phyloP scores from a whole-genome alignment of 108 stramenopile species.

The Cyclotella choctawhatcheeana region DNA sequence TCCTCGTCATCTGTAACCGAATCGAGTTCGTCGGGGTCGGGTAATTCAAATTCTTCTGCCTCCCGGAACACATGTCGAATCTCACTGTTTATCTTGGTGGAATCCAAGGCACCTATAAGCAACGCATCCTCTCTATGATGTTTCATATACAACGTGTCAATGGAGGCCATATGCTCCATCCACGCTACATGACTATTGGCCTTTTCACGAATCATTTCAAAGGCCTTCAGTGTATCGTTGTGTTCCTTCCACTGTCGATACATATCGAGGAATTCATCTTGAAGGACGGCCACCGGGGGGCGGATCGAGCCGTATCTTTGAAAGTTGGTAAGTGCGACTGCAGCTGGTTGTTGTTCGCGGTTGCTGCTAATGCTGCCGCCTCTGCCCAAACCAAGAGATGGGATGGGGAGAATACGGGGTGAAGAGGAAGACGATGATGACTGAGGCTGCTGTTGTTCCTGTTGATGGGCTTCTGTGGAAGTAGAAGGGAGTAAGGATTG shows the following conservation, averaged over 20 bases:
- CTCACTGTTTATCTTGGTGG: neutral
- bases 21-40: neutral
- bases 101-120: neutral
- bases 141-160: neutral
- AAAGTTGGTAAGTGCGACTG: conserved; percentile 24
- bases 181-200: neutral
- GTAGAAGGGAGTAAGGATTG: no score
- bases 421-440: no score
- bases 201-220: conserved; percentile 2
- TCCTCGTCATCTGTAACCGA: neutral
- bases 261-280: conserved; percentile 42
- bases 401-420: no score
- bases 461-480: no score
- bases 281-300: conserved; percentile 34
- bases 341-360: no score
- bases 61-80: neutral
- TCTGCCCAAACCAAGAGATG: neutral
- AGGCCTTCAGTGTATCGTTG: conserved; percentile 17
- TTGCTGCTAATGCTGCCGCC: neutral
- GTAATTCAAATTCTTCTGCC: neutral
- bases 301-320: conserved; percentile 40
- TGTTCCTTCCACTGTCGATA: conserved; percentile 48
- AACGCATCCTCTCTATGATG: conserved; percentile 1
- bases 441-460: no score
- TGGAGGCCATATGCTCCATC: conserved; percentile 12